These are phyloP conservation scores for Calcarisporium arbuscula DNA, from an alignment of 2,329 filamentous ascomycete genomes.

Conservation along the genomic window DNA sequence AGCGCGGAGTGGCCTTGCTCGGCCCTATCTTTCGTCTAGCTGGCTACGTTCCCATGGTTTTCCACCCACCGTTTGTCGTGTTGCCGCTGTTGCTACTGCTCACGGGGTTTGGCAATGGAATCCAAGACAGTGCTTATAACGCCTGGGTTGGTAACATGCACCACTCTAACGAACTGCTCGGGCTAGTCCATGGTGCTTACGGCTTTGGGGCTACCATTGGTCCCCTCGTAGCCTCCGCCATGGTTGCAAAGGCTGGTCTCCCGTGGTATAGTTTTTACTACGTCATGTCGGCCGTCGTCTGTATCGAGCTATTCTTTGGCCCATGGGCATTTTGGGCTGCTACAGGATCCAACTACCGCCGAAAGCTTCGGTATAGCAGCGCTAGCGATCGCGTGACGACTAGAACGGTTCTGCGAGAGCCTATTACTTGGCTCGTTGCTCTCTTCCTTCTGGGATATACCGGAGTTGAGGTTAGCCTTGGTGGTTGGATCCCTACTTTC, in stretches of 20 bases:
- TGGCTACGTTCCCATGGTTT: slow-evolving; percentile 57
- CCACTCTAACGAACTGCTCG: slow-evolving; percentile 65
- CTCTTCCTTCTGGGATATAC: slow-evolving; percentile 74
- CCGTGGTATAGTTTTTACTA: slow-evolving; percentile 74
- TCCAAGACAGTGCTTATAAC: slow-evolving; percentile 56
- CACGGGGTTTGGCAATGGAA: slow-evolving; percentile 64
- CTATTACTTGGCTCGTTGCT: slow-evolving; percentile 65
- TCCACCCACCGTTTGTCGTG: slow-evolving; percentile 64
- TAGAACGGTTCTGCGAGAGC: slow-evolving; percentile 34
- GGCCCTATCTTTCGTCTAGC: slow-evolving; percentile 56
- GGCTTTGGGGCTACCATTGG: slow-evolving; percentile 64
- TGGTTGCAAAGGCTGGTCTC: slow-evolving; percentile 57
- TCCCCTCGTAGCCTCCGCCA: slow-evolving; percentile 64
- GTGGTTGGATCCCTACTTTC: slow-evolving; percentile 77
- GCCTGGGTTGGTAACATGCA: slow-evolving; percentile 65
- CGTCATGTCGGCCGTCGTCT: slow-evolving; percentile 57
- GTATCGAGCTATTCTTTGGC: slow-evolving; percentile 47
- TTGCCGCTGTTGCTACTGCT: slow-evolving; percentile 60
- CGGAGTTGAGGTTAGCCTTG: slow-evolving; percentile 68
- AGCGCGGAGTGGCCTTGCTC: slow-evolving; percentile 61
- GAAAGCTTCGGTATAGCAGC: slow-evolving; percentile 17
- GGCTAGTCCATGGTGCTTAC: slow-evolving; percentile 66
- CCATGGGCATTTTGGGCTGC: slow-evolving; percentile 57
- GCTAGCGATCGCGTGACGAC: slow-evolving; percentile 39
- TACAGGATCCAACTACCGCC: slow-evolving; percentile 48